phyloP scores from a whole-genome alignment of 768 basidiomycete genomes.

The Kondoa subrosea region DNA sequence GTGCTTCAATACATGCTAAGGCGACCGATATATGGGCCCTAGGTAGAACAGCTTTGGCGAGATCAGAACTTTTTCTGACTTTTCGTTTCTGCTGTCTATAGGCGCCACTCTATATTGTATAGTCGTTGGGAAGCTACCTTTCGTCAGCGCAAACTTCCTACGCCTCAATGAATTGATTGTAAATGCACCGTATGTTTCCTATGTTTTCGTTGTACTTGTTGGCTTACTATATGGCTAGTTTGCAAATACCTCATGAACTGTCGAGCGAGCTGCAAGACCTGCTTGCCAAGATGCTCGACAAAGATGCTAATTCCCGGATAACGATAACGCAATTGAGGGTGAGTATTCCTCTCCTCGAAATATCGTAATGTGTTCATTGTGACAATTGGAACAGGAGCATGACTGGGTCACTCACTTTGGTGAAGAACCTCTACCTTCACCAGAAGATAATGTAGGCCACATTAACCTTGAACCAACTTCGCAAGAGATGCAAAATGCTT shows the following conservation, averaged over 20 bases:
- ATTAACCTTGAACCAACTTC: neutral
- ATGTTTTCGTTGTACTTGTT: neutral
- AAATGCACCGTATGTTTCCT: slow-evolving; percentile 12
- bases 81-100: too few species aligned
- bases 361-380: too few species aligned
- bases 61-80: neutral
- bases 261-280: slow-evolving; percentile 10
- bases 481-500: neutral
- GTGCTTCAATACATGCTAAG: slow-evolving; percentile 3
- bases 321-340: slow-evolving; percentile 14
- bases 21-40: slow-evolving; percentile 27
- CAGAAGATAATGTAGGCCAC: slow-evolving; percentile 13
- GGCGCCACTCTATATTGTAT: slow-evolving; percentile 25
- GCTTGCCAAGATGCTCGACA: slow-evolving; percentile 60
- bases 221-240: slow-evolving; percentile 1
- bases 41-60: slow-evolving; percentile 20
- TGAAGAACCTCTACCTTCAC: slow-evolving; percentile 14
- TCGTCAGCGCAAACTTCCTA: slow-evolving; percentile 16
- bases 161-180: slow-evolving; percentile 23
- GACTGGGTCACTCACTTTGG: slow-evolving; percentile 16
- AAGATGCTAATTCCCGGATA: slow-evolving; percentile 52
- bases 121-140: slow-evolving; percentile 24
- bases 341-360: too few species aligned
- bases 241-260: slow-evolving; percentile 16
- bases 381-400: slow-evolving; percentile 10